Conservation (phyloP, 2,329 filamentous ascomycete genomes). For the Epichloe scottii region DNA sequence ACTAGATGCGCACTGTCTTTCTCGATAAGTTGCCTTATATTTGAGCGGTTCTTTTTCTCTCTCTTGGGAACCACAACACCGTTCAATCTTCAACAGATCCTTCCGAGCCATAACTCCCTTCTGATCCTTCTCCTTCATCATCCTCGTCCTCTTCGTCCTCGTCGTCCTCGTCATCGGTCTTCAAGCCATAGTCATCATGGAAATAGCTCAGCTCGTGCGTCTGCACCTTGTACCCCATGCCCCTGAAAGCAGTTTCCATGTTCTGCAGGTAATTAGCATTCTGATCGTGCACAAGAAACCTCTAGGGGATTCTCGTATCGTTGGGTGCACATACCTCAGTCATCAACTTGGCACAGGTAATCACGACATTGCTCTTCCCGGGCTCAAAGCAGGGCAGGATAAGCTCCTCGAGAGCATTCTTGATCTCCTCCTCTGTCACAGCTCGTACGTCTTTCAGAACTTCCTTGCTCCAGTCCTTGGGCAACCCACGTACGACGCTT, state of each 20-base stretch:
- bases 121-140: slow-evolving; percentile 7
- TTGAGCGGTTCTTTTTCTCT: background rate
- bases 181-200: slow-evolving; percentile 79
- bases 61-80: background rate
- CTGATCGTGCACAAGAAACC: slow-evolving; percentile 19
- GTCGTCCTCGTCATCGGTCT: slow-evolving; percentile 48
- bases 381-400: slow-evolving; percentile 72
- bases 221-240: slow-evolving; percentile 66
- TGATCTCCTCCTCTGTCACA: slow-evolving; percentile 67
- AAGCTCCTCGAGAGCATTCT: slow-evolving; percentile 57
- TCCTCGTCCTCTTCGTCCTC: slow-evolving; percentile 30
- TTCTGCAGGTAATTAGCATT: slow-evolving; percentile 34
- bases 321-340: slow-evolving; percentile 52
- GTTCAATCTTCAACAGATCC: background rate
- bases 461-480: slow-evolving; percentile 64
- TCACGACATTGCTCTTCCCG: slow-evolving; percentile 68
- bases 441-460: slow-evolving; percentile 66
- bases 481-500: slow-evolving; percentile 64
- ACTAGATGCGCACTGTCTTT: background rate
- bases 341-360: slow-evolving; percentile 80
- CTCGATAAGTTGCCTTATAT: background rate
- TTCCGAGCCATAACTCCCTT: slow-evolving; percentile 3
- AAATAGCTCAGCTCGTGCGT: slow-evolving; percentile 66
- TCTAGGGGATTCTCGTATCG: no score
- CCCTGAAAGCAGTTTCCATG: slow-evolving; percentile 61